Conservation (phyloP, 2,329 filamentous ascomycete genomes). For the Monosporascus sp. region DNA sequence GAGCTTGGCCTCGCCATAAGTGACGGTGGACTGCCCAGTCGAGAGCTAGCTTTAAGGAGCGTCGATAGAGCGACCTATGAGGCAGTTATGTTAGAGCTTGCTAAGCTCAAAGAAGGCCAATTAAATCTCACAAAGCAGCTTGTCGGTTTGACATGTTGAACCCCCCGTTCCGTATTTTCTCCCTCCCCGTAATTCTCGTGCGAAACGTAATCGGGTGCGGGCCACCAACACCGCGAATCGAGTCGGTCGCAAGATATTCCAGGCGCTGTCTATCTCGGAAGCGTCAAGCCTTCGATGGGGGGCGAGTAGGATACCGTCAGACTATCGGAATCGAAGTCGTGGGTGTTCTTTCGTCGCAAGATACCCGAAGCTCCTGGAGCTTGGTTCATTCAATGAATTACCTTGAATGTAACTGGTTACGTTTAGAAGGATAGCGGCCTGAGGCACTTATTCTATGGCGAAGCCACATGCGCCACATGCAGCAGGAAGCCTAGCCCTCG, state of each 20-base stretch:
- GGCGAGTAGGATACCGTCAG: not conserved
- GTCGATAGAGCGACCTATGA: constrained; percentile 74
- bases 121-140: constrained; percentile 44
- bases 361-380: not conserved
- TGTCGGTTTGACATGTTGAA: constrained; percentile 41
- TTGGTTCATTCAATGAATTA: not conserved
- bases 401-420: not conserved
- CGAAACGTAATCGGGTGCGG: constrained; percentile 1
- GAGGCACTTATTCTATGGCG: not conserved
- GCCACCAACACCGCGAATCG: not conserved
- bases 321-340: not conserved
- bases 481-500: not conserved
- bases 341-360: not conserved
- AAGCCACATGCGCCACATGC: too few relatives aligned
- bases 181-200: constrained; percentile 1
- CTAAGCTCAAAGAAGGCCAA: not conserved
- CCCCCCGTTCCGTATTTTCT: constrained; percentile 5
- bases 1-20: constrained; percentile 90
- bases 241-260: not conserved
- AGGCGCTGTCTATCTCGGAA: not conserved
- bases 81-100: constrained; percentile 11
- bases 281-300: not conserved
- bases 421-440: not conserved
- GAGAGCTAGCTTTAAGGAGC: constrained; percentile 85
- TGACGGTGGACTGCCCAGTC: constrained; percentile 94